A percentile compares a stretch with the other conserved stretches of the same genome.
Evolutionary conservation across 768 basidiomycete species (phyloP).

Genomic region (Cystobasidium tubakii): DNA sequence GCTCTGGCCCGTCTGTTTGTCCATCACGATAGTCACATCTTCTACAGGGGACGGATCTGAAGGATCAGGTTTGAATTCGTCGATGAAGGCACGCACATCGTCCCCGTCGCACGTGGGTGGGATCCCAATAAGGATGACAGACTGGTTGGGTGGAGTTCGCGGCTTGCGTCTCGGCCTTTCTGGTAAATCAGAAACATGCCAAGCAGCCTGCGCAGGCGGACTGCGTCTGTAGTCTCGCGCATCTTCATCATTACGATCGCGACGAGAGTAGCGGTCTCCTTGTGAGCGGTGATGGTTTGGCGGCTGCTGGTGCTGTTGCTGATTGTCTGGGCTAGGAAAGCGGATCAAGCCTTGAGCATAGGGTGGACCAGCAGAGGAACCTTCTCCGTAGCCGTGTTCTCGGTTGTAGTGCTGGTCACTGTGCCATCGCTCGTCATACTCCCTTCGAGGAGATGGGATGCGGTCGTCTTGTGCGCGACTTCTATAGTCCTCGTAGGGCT

Average conservation of each 20-base stretch:
- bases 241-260: background rate
- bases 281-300: background rate
- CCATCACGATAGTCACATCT: slow-evolving; percentile 77
- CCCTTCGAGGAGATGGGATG: background rate
- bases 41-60: slow-evolving; percentile 46
- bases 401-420: background rate
- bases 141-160: slow-evolving; percentile 40
- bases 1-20: slow-evolving; percentile 86
- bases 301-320: background rate
- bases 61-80: slow-evolving; percentile 41
- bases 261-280: background rate
- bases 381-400: background rate
- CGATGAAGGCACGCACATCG: slow-evolving; percentile 48
- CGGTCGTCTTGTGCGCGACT: background rate
- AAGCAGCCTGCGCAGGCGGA: background rate
- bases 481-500: background rate
- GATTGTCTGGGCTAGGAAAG: background rate
- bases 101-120: slow-evolving; percentile 43
- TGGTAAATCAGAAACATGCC: slow-evolving; percentile 9
- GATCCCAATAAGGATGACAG: slow-evolving; percentile 44
- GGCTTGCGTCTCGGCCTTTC: slow-evolving; percentile 3
- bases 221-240: background rate
- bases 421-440: background rate
- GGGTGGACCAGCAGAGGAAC: background rate
- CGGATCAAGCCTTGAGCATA: background rate